phyloP scores from a whole-genome alignment of 805 yeast genomes.

The Lipomyces lipofer region DNA sequence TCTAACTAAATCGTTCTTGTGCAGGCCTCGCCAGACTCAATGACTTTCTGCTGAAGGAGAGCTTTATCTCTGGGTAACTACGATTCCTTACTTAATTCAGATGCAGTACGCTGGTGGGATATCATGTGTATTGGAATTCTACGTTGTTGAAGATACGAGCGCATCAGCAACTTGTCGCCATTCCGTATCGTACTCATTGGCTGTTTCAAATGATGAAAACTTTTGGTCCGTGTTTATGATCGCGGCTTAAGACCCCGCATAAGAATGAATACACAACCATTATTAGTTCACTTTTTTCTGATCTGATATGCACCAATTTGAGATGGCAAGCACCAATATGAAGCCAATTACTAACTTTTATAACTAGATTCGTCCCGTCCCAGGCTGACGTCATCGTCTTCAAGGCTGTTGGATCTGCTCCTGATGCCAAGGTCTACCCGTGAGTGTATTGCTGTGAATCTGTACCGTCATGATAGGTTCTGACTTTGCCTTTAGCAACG shows the following conservation, averaged over 20 bases:
- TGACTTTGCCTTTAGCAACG: slow-evolving; percentile 46
- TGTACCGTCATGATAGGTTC: neutral
- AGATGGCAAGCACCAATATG: neutral
- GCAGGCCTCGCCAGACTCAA: slow-evolving; percentile 24
- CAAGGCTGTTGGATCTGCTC: slow-evolving; percentile 69
- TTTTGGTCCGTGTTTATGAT: slow-evolving; percentile 97
- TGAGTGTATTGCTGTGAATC: slow-evolving; percentile 4
- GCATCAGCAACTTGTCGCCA: too few species aligned
- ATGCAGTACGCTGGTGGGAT: too few species aligned
- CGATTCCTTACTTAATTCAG: neutral
- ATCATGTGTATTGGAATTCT: too few species aligned
- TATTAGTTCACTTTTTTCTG: slow-evolving; percentile 48
- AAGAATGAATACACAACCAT: slow-evolving; percentile 70
- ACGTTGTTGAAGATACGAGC: too few species aligned
- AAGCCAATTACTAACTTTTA: too few species aligned
- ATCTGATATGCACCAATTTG: neutral
- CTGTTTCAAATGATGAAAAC: slow-evolving; percentile 53
- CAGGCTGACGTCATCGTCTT: slow-evolving; percentile 94
- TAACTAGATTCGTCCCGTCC: slow-evolving; percentile 73
- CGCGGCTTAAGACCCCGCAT: slow-evolving; percentile 91
- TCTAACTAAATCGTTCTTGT: neutral
- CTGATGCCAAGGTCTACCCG: slow-evolving; percentile 73
- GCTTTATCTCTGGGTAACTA: slow-evolving; percentile 75
- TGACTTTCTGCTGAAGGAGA: slow-evolving; percentile 23
- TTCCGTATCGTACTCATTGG: too few species aligned